A percentile compares a stretch with the other conserved stretches of the same genome.
Conservation (phyloP, 805 yeast genomes). For the Brettanomyces custersianus region DNA sequence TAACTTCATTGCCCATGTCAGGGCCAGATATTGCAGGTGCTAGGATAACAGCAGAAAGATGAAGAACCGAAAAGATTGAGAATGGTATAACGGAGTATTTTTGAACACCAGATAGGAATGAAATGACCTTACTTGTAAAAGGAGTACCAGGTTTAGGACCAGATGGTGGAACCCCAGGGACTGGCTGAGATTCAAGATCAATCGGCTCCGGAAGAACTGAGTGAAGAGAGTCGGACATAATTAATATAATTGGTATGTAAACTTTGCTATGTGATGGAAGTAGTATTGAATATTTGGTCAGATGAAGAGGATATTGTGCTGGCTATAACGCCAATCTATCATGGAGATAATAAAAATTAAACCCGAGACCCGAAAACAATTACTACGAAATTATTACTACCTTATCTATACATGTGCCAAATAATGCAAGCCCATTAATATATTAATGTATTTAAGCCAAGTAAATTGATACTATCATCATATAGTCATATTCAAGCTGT, state of each 20-base stretch:
- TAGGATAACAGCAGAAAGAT: constrained; percentile 42
- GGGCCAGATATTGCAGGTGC: constrained; percentile 41
- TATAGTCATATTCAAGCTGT: too few species aligned
- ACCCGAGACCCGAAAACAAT: too few species aligned
- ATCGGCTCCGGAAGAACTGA: constrained; percentile 15
- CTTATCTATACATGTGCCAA: too few species aligned
- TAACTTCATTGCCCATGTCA: constrained; percentile 39
- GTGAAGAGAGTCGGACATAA: not conserved
- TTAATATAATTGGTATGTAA: not conserved
- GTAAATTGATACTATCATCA: too few species aligned
- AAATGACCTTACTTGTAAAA: constrained; percentile 3
- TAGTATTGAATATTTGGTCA: too few species aligned
- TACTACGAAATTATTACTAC: too few species aligned
- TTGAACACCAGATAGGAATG: constrained; percentile 26
- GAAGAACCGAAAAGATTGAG: constrained; percentile 47
- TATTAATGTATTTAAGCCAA: too few species aligned
- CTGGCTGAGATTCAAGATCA: constrained; percentile 3
- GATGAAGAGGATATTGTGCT: too few species aligned
- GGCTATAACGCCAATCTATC: too few species aligned
- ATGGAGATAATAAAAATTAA: too few species aligned
- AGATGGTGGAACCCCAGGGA: constrained; percentile 12
- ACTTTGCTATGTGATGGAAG: not conserved
- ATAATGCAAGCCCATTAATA: too few species aligned
- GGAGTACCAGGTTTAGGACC: constrained; percentile 6
- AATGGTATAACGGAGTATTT: constrained; percentile 55